A percentile compares a stretch with the other conserved stretches of the same genome.
phyloP scores from a whole-genome alignment of 352 stramenopile species.

The Phytophthora ramorum region DNA sequence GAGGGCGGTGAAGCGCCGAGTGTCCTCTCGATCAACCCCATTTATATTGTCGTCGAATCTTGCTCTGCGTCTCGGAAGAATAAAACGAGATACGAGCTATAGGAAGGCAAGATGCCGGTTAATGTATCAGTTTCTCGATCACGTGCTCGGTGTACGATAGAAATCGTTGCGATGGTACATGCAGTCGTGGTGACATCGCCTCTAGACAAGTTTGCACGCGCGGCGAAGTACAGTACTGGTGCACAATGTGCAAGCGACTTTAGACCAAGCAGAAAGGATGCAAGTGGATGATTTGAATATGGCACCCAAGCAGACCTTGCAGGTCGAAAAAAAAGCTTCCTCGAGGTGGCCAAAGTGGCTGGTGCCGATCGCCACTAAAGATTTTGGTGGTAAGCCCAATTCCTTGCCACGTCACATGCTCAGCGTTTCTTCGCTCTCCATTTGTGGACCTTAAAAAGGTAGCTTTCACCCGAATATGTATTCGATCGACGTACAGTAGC shows the following conservation, averaged over 20 bases:
- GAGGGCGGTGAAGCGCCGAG: slow-evolving; percentile 1
- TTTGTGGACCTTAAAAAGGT: no score
- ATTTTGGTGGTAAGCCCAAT: slow-evolving; percentile 9
- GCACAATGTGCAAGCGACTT: neutral
- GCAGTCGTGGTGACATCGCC: no score
- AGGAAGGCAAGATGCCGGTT: slow-evolving; percentile 23
- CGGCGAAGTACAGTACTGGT: neutral
- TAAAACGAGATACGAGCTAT: slow-evolving; percentile 39
- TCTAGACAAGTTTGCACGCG: no score
- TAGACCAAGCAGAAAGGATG: slow-evolving; percentile 20
- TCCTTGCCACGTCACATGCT: slow-evolving; percentile 22
- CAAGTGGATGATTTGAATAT: slow-evolving; percentile 22
- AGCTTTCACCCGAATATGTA: no score
- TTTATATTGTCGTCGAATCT: slow-evolving; percentile 15
- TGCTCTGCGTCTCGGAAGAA: slow-evolving; percentile 34
- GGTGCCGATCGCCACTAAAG: neutral
- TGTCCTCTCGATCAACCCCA: neutral
- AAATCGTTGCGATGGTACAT: no score
- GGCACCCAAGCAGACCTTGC: slow-evolving; percentile 16
- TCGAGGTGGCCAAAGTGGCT: neutral
- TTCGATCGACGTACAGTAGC: no score
- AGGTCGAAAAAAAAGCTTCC: neutral
- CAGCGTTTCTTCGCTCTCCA: neutral
- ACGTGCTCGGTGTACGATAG: neutral
- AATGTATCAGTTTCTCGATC: slow-evolving; percentile 31